Base-by-base conservation (phyloP, 331 rosid species). In the Ulmus americana region DNA sequence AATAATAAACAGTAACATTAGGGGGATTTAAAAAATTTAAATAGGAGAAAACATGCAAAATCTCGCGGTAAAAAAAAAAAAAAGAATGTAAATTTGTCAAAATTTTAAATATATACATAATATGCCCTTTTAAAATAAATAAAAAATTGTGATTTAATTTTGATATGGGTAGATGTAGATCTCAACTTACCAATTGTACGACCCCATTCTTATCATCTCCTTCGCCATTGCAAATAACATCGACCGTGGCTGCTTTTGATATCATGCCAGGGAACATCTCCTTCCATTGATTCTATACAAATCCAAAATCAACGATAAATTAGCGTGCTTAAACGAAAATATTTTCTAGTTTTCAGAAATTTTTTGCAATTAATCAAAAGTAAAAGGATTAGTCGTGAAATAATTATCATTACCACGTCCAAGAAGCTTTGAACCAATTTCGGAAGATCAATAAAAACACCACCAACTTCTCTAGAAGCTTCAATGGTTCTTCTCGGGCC, bases 251-350 rank as follows among this genome's bases (percentile, higher is more conserved):
- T 1, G 99, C 96, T 77, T 94, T 94, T 0, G 99, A 81, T 68
- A 94, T 76, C 82, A 90, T 84, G 61, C 85, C 84, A 9, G 99
- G 95, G 78, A 94, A 94, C 99, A 94, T 90, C 54, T 90, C 99
- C 87, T 84, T 90, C 99, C 99, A 94, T 73, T 87, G 95, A 69
- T 87, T 90, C 99, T 94, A 20, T 20, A 72, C 74, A 22, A 41
- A 39, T 11, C 8, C 46, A 42, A n/a, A 2, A 18, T 6, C 45
- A 22, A 66, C 15, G 39, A 6, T 1, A 52, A 42, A 41, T 50
- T 18, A 39, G 8, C 38, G 7, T 20, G 7, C 10, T 1, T 6
- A 15, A 50, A 50, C 14, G 16, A 51, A 51, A 51, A 14, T 1
- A 51, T 8, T 28, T 28, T 28, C 35, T 28, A 28, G 35, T 3